Evolutionary conservation across 305 asterid species (phyloP), one percentile per base, ranked within the genome.

Genomic region (Ilex paraguariensis): DNA sequence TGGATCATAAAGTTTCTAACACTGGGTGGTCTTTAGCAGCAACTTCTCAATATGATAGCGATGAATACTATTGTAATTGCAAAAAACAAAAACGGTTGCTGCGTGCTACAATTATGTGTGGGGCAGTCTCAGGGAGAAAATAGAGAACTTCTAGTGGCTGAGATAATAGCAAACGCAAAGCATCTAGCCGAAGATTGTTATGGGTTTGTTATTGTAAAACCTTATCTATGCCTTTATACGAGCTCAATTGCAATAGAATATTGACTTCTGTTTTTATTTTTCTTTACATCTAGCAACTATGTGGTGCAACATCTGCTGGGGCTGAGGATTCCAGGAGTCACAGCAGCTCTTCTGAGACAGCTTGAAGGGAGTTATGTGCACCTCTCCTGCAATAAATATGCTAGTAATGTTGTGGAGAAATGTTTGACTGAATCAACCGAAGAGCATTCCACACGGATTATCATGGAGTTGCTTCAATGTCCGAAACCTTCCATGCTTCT

Each of bases 321-420:
- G 12, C 33, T 72, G 74, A 75, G 67, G 49, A 71, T 73, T 13
- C 84, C 72, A 2, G 72, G 64, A 48, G 80, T 72, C 31, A 69
- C 77, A 11, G 56, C 16, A 13, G 60, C 61, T 59, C 82, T 88
- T 14, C 7, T 79, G 62, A 72, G 64, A 62, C 77, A 51, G 56
- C 79, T 84, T 62, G 67, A 60, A 66, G 88, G 87, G 61, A 60
- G 36, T 69, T 84, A 83, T 51, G 64, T 64, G 17, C 30, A 63
- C 59, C 79, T 88, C 57, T 82, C 95, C 8, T 65, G 77, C 67
- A 75, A 88, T 70, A 86, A 88, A 62, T 77, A 78, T 63, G 92
- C 85, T 0, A 84, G 95, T 68, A 81, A 86, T 55, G 96, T 86
- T 4, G 92, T 88, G 49, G 96, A 88, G 44, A 88, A 82, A 57